Conservation (phyloP, 164 flowering plant genomes). For the Nelumbo lutea region DNA sequence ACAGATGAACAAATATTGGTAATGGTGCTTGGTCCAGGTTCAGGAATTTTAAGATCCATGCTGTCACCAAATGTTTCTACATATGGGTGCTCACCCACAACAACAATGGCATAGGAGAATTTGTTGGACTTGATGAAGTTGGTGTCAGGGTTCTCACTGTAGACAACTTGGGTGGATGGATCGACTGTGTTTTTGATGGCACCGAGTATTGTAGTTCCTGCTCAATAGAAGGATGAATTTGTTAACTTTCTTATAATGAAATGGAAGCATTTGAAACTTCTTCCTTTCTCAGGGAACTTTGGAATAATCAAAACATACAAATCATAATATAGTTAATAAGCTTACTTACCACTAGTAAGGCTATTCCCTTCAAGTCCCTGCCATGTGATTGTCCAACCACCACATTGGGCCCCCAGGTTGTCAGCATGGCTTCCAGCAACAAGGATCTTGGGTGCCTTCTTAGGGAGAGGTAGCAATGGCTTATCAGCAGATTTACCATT, state of each 20-base stretch:
- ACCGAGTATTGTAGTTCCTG: conserved; percentile 43
- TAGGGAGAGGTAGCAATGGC: conserved; percentile 46
- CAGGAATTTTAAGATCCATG: conserved; percentile 31
- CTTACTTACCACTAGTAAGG: conserved; percentile 17
- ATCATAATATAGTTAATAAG: background rate
- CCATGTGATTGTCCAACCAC: conserved; percentile 59
- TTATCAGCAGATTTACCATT: conserved; percentile 32
- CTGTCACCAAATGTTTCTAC: conserved; percentile 38
- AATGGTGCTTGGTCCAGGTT: conserved; percentile 31
- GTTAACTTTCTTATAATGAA: background rate
- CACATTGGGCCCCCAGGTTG: conserved; percentile 53
- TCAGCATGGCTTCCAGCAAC: conserved; percentile 51
- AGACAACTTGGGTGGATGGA: conserved; percentile 32
- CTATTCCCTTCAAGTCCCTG: conserved; percentile 44
- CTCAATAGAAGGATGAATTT: background rate
- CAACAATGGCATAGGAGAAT: conserved; percentile 43
- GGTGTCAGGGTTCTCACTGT: conserved; percentile 31
- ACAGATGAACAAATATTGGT: conserved; percentile 30
- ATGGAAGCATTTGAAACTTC: too few species aligned
- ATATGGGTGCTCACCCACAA: conserved; percentile 43
- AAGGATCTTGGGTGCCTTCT: conserved; percentile 44
- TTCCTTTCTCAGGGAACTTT: background rate
- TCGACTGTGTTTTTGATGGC: conserved; percentile 33
- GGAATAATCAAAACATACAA: background rate
- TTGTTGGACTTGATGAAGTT: conserved; percentile 27